Base-by-base conservation (phyloP, 2,329 filamentous ascomycete species). In the Hymenoscyphus albidus region DNA sequence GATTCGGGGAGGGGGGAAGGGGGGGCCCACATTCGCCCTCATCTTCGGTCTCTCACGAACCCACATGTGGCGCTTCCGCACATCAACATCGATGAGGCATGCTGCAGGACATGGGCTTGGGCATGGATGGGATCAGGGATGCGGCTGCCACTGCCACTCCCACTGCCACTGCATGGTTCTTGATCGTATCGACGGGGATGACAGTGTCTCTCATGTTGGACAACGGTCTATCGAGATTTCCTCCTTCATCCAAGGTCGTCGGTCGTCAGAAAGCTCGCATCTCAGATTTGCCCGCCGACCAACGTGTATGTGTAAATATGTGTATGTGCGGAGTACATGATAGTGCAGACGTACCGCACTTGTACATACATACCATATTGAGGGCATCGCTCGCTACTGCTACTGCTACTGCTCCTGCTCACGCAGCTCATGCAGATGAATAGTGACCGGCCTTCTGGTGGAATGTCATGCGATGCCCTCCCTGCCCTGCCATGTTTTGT, bases 211-310 rank as follows among this genome's bases (percentile, higher is more conserved):
- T 35, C 22, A 31, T 38, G 58, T 54, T 40, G 32, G 38, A 48
- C 57, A 54, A 18, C 48, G 55, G 55, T 18, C 62, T 48, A 64
- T 64, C 62, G 58, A 51, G 58, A 64, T 64, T 42, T 56, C 55
- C 48, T 54, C 13, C 48, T 54, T 13, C 18, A 27, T 27, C 27
- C 27, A 27, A 27, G 27, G 27, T 27, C 27, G 27, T 27, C n/a
- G 22, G n/a, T 22, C n/a, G 7, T n/a, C 44, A 22, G 44, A 51
- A 18, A 22, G 18, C 44, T 51, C 44, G 42, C 44, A 51, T 51
- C 44, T 51, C 44, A 27, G 48, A 54, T 54, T 54, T 54, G n/a
- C 48, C 22, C 4, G 9, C 48, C 48, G 48, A 18, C 48, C 48
- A 54, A 22, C 48, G 48, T 54, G 42, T 44, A 44, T 27, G 27